Evolutionary conservation across 2,329 filamentous ascomycete genomes (phyloP), one percentile per base, ranked within the genome.

Genomic region (Cladophialophora yegresii): DNA sequence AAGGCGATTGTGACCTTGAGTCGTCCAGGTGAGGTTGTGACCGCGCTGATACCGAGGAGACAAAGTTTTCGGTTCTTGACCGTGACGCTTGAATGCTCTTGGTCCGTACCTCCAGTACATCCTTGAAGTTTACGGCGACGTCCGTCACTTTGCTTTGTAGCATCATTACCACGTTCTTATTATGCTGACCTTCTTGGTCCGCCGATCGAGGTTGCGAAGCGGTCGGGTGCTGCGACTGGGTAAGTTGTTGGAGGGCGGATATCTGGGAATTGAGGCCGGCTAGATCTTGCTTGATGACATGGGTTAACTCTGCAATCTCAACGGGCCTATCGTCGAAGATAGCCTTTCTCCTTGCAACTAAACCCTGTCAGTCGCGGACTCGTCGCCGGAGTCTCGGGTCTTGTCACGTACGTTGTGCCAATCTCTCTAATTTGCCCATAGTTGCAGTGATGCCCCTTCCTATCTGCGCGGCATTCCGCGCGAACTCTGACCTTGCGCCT

Each of bases 61-160:
- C 92, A 73, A 99, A 99, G 74, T 98, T 96, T 78, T 98, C 95
- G 23, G 95, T 98, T 70, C 95, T 83, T 53, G 91, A 92, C 65
- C 92, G 85, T 63, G 91, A 96, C 2, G 93, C 95, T 77, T 97
- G 95, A 68, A 99, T 96, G 77, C 98, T 99, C 82, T 96, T 96
- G 59, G 95, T 98, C 64, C 95, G 87, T 49, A 96, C 91, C 77
- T 99, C 95, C 9, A 99, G 83, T 5, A 98, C 93, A 72, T 98
- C 93, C 78, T 98, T 98, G 84, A 99, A 98, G 76, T 93, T 96
- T 67, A 89, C 91, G 28, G 90, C 91, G 3, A 99, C 93, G 73
- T 96, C 92, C 45, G 92, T 93, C 32, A 72, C 68, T 67, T 71
- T 69, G 50, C 65, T 67, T 50, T 68, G 61, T 23, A 61, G 45